Percentiles rank a stretch among this genome's conserved stretches.
These are phyloP conservation scores for Pleurotus pulmonarius DNA, from an alignment of 768 basidiomycete species.

Conservation along the genomic window DNA sequence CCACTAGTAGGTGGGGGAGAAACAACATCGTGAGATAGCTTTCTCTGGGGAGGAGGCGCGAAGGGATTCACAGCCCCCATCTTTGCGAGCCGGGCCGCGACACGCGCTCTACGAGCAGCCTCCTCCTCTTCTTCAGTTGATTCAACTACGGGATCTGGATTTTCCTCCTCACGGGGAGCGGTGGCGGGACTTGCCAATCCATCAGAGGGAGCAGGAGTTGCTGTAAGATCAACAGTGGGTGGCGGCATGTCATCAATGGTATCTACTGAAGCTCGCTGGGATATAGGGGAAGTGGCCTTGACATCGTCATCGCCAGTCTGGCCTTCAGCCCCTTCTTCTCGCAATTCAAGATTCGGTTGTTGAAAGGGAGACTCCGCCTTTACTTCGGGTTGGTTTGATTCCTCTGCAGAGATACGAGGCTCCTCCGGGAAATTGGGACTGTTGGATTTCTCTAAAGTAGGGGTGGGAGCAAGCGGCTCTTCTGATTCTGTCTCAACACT, in stretches of 20 bases:
- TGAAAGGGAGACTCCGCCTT: too few relatives aligned
- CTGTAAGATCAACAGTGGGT: neutral
- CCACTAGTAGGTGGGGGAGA: conserved; percentile 11
- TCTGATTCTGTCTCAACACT: too few relatives aligned
- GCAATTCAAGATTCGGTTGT: too few relatives aligned
- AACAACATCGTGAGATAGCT: conserved; percentile 10
- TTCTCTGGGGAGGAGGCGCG: conserved; percentile 28
- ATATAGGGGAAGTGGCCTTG: too few relatives aligned
- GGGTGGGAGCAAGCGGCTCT: too few relatives aligned
- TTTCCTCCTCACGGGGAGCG: conserved; percentile 8
- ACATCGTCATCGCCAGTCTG: too few relatives aligned
- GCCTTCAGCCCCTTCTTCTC: too few relatives aligned
- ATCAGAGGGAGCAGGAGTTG: neutral
- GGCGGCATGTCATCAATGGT: neutral
- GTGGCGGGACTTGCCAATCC: conserved; percentile 7
- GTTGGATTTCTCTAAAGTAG: too few relatives aligned
- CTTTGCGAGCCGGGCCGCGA: conserved; percentile 52
- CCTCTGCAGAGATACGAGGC: too few relatives aligned
- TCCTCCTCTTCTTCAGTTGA: conserved; percentile 42
- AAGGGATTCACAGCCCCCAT: conserved; percentile 57
- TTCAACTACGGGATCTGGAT: neutral
- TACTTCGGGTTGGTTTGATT: too few relatives aligned
- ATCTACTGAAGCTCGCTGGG: neutral
- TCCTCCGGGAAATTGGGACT: too few relatives aligned
- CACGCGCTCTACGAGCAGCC: conserved; percentile 47